A percentile compares a stretch with the other conserved stretches of the same genome.
Evolutionary conservation across 2,329 filamentous ascomycete species (phyloP).

Genomic region (Claviceps purpurea): DNA sequence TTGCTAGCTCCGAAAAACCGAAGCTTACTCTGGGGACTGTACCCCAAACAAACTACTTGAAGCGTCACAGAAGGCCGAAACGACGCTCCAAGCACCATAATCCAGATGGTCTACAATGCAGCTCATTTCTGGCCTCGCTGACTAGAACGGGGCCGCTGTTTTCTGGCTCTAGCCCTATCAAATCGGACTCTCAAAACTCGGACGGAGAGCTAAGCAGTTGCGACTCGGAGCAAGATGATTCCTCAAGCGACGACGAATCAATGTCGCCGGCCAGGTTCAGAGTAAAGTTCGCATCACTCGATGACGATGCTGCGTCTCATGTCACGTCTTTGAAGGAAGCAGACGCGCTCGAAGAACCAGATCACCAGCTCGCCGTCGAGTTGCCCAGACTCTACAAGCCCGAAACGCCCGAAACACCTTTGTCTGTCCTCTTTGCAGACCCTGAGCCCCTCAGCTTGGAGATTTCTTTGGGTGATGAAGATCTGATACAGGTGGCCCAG

Average conservation of each 20-base stretch:
- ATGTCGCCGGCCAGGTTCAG: constrained; percentile 36
- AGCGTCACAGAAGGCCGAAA: constrained; percentile 30
- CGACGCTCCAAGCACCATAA: constrained; percentile 19
- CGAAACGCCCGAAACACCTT: constrained; percentile 34
- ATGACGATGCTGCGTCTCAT: constrained; percentile 41
- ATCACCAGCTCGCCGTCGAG: constrained; percentile 34
- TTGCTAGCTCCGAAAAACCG: constrained; percentile 16
- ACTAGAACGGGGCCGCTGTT: constrained; percentile 13
- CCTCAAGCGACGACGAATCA: constrained; percentile 35
- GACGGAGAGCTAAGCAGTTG: constrained; percentile 37
- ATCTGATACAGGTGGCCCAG: constrained; percentile 54
- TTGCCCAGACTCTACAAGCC: constrained; percentile 34
- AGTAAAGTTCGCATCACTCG: constrained; percentile 25
- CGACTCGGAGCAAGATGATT: constrained; percentile 43
- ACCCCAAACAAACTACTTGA: constrained; percentile 34
- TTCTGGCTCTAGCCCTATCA: constrained; percentile 22
- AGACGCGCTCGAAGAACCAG: constrained; percentile 31
- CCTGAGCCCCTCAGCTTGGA: constrained; percentile 39
- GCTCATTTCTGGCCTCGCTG: constrained; percentile 15
- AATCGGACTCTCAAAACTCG: constrained; percentile 23
- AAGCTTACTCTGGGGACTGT: constrained; percentile 21
- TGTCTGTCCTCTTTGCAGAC: constrained; percentile 44
- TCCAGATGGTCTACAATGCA: constrained; percentile 9
- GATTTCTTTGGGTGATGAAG: constrained; percentile 37
- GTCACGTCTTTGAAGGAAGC: constrained; percentile 37